phyloP scores from a whole-genome alignment of 192 early-diverging fungal species.

The Rhizoclosmatium sp. region DNA sequence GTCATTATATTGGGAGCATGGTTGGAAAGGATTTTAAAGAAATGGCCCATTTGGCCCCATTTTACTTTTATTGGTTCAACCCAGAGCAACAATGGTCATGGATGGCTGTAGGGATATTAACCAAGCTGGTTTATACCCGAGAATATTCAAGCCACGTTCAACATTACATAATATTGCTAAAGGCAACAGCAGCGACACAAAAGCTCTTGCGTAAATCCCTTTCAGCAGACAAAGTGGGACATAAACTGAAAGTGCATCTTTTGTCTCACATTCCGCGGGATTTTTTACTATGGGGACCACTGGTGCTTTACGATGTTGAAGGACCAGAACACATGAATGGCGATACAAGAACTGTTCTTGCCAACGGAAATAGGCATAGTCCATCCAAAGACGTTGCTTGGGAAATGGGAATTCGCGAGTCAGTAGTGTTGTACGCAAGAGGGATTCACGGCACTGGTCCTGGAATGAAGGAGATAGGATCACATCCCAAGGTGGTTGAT shows the following conservation, averaged over 20 bases:
- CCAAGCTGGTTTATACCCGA: background rate
- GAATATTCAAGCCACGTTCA: background rate
- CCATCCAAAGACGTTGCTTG: conserved; percentile 13
- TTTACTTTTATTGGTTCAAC: background rate
- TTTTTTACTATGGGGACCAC: background rate
- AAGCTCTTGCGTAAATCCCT: background rate
- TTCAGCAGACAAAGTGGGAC: background rate
- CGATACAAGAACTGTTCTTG: background rate
- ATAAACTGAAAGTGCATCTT: background rate
- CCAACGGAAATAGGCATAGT: background rate
- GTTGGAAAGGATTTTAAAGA: background rate
- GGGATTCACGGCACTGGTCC: background rate
- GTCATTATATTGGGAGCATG: background rate
- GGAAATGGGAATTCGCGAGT: background rate
- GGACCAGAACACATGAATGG: conserved; percentile 10
- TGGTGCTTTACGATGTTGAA: background rate
- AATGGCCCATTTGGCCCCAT: background rate
- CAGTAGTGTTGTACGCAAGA: background rate
- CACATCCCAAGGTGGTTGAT: background rate
- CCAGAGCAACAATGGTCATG: background rate
- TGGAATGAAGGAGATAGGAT: background rate
- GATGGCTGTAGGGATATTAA: background rate
- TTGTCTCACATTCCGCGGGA: background rate
- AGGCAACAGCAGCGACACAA: background rate
- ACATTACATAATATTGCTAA: background rate